Percentiles rank a stretch among this genome's conserved stretches.
phyloP scores from a whole-genome alignment of 2,329 filamentous ascomycete genomes.

The Periglandula ipomoeae region DNA sequence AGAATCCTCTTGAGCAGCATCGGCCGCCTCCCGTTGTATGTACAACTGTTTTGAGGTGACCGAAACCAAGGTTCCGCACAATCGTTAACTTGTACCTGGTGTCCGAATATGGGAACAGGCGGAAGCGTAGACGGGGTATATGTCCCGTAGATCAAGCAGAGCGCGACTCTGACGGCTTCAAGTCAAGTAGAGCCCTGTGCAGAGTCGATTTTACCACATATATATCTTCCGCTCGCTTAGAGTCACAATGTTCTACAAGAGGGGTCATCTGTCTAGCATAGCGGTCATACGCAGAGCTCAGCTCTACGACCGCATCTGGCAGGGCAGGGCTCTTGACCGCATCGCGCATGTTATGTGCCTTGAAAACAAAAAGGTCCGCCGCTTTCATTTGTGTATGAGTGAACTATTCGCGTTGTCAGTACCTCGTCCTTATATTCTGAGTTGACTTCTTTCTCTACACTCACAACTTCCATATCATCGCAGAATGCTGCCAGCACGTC shows the following conservation, averaged over 20 bases:
- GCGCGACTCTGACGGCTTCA: neutral
- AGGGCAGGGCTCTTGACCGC: neutral
- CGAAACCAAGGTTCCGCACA: too few relatives aligned
- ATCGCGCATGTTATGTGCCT: conserved; percentile 1
- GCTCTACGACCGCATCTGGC: neutral
- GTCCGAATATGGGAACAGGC: too few relatives aligned
- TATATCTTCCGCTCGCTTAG: neutral
- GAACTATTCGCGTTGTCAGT: too few relatives aligned
- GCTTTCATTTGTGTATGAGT: neutral
- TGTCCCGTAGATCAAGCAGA: neutral
- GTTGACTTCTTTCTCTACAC: neutral
- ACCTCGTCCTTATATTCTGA: too few relatives aligned
- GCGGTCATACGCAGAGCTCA: conserved; percentile 1
- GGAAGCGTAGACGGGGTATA: too few relatives aligned
- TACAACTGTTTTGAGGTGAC: too few relatives aligned
- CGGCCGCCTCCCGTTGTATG: too few relatives aligned
- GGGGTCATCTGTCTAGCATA: neutral
- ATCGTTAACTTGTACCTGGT: too few relatives aligned
- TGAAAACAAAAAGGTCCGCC: conserved; percentile 1
- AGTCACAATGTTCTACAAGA: neutral
- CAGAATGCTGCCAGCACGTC: conserved; percentile 2
- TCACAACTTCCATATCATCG: conserved; percentile 1
- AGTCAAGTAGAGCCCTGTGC: neutral
- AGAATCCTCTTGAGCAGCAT: too few relatives aligned
- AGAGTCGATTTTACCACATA: neutral